These are phyloP conservation scores for Coemansia sp. DNA, from an alignment of 192 early-diverging fungal species.

Conservation along the genomic window DNA sequence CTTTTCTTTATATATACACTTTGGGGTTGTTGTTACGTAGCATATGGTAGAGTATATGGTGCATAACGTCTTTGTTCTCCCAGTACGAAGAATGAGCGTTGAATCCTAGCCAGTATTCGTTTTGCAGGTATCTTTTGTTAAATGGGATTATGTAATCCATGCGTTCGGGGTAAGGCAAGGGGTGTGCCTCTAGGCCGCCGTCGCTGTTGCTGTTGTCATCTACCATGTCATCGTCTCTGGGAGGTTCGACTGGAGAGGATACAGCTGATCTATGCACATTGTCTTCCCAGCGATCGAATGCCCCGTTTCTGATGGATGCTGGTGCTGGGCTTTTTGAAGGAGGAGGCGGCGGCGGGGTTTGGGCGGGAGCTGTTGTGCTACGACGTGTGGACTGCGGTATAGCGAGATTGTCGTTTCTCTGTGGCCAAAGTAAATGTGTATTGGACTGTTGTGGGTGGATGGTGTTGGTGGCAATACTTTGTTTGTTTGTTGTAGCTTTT, in stretches of 20 bases:
- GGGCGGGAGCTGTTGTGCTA: neutral
- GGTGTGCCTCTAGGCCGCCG: neutral
- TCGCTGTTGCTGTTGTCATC: neutral
- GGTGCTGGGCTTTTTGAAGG: too few species aligned
- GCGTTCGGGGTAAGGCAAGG: conserved; percentile 39
- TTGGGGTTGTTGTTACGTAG: neutral
- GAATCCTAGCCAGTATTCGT: conserved; percentile 52
- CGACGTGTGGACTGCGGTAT: neutral
- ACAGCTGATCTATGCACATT: too few species aligned
- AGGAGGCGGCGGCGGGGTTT: neutral
- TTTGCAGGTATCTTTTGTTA: conserved; percentile 40
- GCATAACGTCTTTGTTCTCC: conserved; percentile 39
- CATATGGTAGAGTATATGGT: conserved; percentile 43
- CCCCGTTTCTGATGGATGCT: too few species aligned
- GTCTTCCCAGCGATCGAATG: too few species aligned
- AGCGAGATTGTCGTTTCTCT: too few species aligned
- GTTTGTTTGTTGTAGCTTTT: too few species aligned
- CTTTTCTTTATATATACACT: neutral
- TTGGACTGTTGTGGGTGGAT: too few species aligned
- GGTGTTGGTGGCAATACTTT: too few species aligned
- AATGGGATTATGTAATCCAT: conserved; percentile 52
- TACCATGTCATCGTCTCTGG: too few species aligned
- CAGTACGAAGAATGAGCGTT: conserved; percentile 50
- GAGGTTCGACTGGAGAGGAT: too few species aligned
- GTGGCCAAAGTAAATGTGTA: too few species aligned